Percentiles rank a stretch among this genome's conserved stretches.
These are phyloP conservation scores for Selaginella moellendorffii DNA, from an alignment of 75 land plant genomes.

Conservation along the genomic window DNA sequence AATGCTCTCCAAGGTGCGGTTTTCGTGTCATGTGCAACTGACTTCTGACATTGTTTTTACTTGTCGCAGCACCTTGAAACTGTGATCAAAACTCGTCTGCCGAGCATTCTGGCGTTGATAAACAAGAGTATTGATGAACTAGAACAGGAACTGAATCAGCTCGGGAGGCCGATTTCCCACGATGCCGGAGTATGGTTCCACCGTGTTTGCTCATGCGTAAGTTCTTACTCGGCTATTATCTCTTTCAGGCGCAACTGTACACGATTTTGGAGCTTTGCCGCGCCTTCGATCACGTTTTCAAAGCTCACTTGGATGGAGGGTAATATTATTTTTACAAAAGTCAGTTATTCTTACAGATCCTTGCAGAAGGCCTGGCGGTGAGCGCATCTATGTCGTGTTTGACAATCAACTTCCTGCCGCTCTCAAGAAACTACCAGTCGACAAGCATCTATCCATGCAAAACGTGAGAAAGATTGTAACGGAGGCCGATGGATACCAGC, in stretches of 20 bases:
- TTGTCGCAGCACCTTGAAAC: slow-evolving; percentile 64
- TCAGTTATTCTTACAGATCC: not conserved
- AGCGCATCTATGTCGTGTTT: slow-evolving; percentile 67
- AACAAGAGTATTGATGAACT: slow-evolving; percentile 74
- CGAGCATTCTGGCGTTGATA: slow-evolving; percentile 59
- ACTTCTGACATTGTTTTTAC: no score
- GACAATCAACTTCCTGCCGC: slow-evolving; percentile 90
- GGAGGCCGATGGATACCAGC: slow-evolving; percentile 91
- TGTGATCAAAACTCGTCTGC: slow-evolving; percentile 54
- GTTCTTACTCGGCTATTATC: not conserved
- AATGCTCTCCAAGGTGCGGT: slow-evolving; percentile 65
- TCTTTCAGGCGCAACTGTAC: slow-evolving; percentile 71
- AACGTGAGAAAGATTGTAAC: slow-evolving; percentile 65
- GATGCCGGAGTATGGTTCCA: slow-evolving; percentile 86
- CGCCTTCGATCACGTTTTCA: slow-evolving; percentile 82
- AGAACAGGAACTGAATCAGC: slow-evolving; percentile 62
- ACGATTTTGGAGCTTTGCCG: slow-evolving; percentile 83
- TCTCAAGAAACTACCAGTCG: slow-evolving; percentile 71
- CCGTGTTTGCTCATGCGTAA: no score
- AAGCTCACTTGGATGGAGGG: slow-evolving; percentile 94
- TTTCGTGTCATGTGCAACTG: not conserved
- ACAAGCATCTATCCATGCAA: slow-evolving; percentile 66
- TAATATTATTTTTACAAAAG: slow-evolving; percentile 7
- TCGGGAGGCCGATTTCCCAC: slow-evolving; percentile 63
- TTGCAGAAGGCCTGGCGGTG: slow-evolving; percentile 80